Percentiles rank a stretch among this genome's conserved stretches.
These are phyloP conservation scores for Metarhizium brunneum DNA, from an alignment of 2,329 filamentous ascomycete species.

Conservation along the genomic window DNA sequence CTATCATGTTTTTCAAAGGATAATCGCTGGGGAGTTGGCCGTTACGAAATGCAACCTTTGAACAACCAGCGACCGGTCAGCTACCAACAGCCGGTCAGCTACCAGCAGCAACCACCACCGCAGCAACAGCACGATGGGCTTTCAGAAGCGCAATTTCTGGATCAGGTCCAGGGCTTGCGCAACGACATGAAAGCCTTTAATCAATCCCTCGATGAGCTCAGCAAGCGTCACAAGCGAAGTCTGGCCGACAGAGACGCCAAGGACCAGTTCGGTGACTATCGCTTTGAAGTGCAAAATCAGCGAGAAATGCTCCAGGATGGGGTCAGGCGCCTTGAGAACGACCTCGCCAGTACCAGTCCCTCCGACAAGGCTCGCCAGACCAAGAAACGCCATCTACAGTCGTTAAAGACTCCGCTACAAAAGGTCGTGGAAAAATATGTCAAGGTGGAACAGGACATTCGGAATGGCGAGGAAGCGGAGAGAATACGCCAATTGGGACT, in stretches of 20 bases:
- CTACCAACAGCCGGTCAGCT: slow-evolving; percentile 12
- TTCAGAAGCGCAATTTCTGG: slow-evolving; percentile 43
- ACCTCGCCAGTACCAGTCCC: slow-evolving; percentile 50
- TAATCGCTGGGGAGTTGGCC: slow-evolving; percentile 8
- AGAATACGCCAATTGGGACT: slow-evolving; percentile 74
- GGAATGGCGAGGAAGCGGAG: slow-evolving; percentile 60
- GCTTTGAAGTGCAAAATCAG: slow-evolving; percentile 60
- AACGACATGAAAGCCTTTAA: slow-evolving; percentile 58
- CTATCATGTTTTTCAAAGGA: slow-evolving; percentile 2
- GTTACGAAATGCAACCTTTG: slow-evolving; percentile 49
- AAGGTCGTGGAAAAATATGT: slow-evolving; percentile 37
- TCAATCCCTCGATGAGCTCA: slow-evolving; percentile 58
- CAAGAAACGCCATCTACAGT: slow-evolving; percentile 61
- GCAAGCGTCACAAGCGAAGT: slow-evolving; percentile 61
- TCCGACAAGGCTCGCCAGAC: slow-evolving; percentile 48
- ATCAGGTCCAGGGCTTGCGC: slow-evolving; percentile 57
- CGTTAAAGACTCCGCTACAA: slow-evolving; percentile 61
- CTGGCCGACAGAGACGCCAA: slow-evolving; percentile 54
- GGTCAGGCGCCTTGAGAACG: slow-evolving; percentile 66
- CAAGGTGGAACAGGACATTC: neutral
- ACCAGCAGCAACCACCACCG: slow-evolving; percentile 3
- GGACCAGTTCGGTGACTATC: slow-evolving; percentile 55
- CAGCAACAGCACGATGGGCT: slow-evolving; percentile 10
- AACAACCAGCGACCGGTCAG: slow-evolving; percentile 17
- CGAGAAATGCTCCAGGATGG: slow-evolving; percentile 71